These are phyloP conservation scores for Citropsis articulata DNA, from an alignment of 345 rosid species.

Conservation along the genomic window DNA sequence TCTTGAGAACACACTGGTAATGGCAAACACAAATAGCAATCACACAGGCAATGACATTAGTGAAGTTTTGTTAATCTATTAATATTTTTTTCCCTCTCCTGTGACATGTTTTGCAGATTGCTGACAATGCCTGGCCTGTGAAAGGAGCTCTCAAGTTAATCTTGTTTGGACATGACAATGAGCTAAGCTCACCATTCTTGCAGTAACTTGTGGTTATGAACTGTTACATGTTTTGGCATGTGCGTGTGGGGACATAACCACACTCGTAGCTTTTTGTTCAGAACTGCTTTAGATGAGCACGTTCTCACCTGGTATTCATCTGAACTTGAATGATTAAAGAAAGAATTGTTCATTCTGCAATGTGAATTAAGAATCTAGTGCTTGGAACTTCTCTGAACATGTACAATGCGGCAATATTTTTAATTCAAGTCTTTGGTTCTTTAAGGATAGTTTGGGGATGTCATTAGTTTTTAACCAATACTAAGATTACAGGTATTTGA, in stretches of 20 bases:
- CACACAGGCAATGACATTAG: not conserved
- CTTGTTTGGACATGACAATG: slow-evolving; percentile 1
- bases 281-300: slow-evolving; percentile 15
- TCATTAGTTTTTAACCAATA: too few relatives aligned
- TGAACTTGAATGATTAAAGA: slow-evolving; percentile 14
- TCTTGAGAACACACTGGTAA: not conserved
- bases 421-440: not conserved
- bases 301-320: slow-evolving; percentile 17
- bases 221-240: slow-evolving; percentile 17
- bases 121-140: slow-evolving; percentile 14
- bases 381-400: not conserved
- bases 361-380: not conserved
- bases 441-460: too few relatives aligned
- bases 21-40: not conserved
- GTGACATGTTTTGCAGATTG: slow-evolving; percentile 22
- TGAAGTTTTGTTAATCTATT: not conserved
- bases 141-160: slow-evolving; percentile 2
- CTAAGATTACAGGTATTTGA: too few relatives aligned
- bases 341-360: slow-evolving; percentile 7
- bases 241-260: slow-evolving; percentile 14
- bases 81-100: not conserved
- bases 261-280: slow-evolving; percentile 3
- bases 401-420: not conserved
- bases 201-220: slow-evolving; percentile 22
- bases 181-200: slow-evolving; percentile 18